Evolutionary conservation across 2,329 filamentous ascomycete species (phyloP), one percentile per base, ranked within the genome.

Genomic region (Rhexocercosporidium sp.): DNA sequence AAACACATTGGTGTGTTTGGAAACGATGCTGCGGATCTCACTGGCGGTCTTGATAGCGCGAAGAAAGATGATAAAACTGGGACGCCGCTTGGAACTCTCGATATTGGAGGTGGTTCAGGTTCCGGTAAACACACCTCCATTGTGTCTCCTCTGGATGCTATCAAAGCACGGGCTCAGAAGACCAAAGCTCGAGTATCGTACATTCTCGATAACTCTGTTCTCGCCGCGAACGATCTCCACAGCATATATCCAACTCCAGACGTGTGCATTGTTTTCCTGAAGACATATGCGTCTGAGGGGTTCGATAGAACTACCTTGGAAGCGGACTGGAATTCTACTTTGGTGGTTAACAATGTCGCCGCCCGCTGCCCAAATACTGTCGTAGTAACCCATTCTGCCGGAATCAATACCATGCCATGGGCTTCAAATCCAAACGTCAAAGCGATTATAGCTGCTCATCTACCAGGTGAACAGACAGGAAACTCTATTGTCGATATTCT

Each of bases 361-460:
- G 34, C 34, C 34, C 34, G 34, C 34, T 75, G 71, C 46, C 61
- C 67, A 16, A 90, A 91, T 80, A 92, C 89, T 11, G 82, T 92
- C 49, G 87, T 92, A 8, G 83, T 92, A 56, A 81, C 90, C 3
- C 88, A 91, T 77, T 89, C 89, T 56, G 85, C 86, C 0, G 88
- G 88, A 0, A 84, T 92, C 66, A 90, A 92, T 79, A 86, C 85
- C 11, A 84, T 87, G 20, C 80, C 85, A 1, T 89, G 83, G 78
- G 83, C 85, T 66, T 77, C 85, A n/a, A 82, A 86, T 73, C 80
- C 82, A 7, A 90, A 90, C 74, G 82, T 90, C 29, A 88, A 85
- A 2, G 88, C 86, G 16, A 85, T 90, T 56, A 71, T 90, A 3
- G 87, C 84, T 73, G 86, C 85, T 22, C 84, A 85, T 73, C 79